A percentile compares a stretch with the other conserved stretches of the same genome.
These are phyloP conservation scores for Paramecium octaurelia DNA, from an alignment of 73 alveolate genomes.

Conservation along the genomic window DNA sequence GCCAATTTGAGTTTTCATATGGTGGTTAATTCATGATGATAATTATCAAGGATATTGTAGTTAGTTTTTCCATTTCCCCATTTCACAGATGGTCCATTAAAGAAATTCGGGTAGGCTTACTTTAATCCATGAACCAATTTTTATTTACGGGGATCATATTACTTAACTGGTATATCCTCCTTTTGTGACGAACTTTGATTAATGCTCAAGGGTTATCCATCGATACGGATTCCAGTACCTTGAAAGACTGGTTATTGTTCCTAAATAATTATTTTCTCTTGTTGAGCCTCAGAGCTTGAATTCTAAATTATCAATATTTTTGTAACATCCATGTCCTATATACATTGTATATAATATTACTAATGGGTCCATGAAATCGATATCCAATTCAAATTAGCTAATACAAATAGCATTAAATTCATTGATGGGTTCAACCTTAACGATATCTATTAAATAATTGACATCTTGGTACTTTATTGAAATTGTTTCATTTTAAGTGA, in stretches of 20 bases:
- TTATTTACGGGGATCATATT: conserved; percentile 87
- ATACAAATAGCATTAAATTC: conserved; percentile 77
- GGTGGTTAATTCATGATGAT: background rate
- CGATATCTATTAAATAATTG: conserved; percentile 84
- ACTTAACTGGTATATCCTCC: conserved; percentile 66
- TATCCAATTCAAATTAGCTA: conserved; percentile 89
- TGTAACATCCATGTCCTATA: too few relatives aligned
- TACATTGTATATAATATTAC: conserved; percentile 65
- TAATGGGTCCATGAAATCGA: conserved; percentile 89
- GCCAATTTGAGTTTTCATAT: background rate
- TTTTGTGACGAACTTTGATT: conserved; percentile 64
- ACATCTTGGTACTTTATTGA: conserved; percentile 74
- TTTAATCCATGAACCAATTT: conserved; percentile 77
- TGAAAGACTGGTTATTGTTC: conserved; percentile 60
- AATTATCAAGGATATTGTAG: background rate
- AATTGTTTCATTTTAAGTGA: conserved; percentile 91
- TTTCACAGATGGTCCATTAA: background rate
- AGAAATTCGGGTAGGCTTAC: background rate
- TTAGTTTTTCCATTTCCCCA: background rate
- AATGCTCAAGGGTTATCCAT: conserved; percentile 82
- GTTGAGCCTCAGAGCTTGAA: conserved; percentile 50
- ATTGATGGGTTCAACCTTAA: conserved; percentile 79
- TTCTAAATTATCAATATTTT: too few relatives aligned
- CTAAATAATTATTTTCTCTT: conserved; percentile 54
- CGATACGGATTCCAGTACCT: conserved; percentile 73